Conservation (phyloP, 2,329 filamentous ascomycete species). For the Calycina herbarum region DNA sequence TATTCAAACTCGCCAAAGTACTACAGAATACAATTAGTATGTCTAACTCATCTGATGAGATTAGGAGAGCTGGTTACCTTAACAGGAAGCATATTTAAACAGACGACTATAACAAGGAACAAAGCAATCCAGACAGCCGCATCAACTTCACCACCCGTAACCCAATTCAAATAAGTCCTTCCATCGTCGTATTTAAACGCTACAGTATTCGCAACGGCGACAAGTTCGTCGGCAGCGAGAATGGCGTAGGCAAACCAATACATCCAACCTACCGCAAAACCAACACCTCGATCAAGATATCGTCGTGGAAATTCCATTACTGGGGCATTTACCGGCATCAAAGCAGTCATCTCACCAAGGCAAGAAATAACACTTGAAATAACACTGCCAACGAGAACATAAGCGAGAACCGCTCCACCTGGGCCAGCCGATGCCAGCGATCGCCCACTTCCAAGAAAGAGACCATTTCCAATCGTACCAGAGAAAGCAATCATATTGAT, state of each 20-base stretch:
- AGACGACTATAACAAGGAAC: slow-evolving; percentile 39
- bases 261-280: slow-evolving; percentile 43
- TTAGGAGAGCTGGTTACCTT: slow-evolving; percentile 32
- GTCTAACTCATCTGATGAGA: not conserved
- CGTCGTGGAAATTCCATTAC: slow-evolving; percentile 43
- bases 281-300: slow-evolving; percentile 41
- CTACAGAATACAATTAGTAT: slow-evolving; percentile 13
- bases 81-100: slow-evolving; percentile 42
- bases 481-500: slow-evolving; percentile 49
- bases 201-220: slow-evolving; percentile 40
- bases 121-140: slow-evolving; percentile 42
- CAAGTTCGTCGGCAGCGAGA: slow-evolving; percentile 40
- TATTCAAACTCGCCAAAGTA: slow-evolving; percentile 43
- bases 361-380: slow-evolving; percentile 46
- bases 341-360: slow-evolving; percentile 43
- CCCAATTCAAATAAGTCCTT: slow-evolving; percentile 38
- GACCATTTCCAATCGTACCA: slow-evolving; percentile 37
- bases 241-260: slow-evolving; percentile 44
- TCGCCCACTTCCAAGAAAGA: slow-evolving; percentile 44
- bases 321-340: slow-evolving; percentile 43
- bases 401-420: slow-evolving; percentile 43
- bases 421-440: slow-evolving; percentile 44
- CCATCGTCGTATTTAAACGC: slow-evolving; percentile 42
- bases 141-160: slow-evolving; percentile 39
- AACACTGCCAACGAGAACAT: slow-evolving; percentile 45